Evolutionary conservation across 495 filamentous ascomycete genomes (phyloP).

Genomic region (Diplogelasinospora grovesii): DNA sequence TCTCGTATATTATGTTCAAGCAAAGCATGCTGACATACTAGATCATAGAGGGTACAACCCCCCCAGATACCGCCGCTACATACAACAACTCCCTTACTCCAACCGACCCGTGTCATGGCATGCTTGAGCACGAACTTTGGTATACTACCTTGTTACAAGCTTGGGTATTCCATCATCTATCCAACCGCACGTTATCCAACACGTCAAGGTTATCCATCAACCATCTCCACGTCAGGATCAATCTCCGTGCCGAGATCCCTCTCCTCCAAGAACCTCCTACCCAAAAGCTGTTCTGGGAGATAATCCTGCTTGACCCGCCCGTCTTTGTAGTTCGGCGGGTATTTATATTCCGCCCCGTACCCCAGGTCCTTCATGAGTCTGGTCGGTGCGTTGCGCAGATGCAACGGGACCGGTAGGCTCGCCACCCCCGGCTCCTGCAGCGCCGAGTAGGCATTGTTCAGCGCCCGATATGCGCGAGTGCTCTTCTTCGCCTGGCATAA

Average conservation of each 20-base stretch:
- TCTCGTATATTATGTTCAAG: too few relatives aligned
- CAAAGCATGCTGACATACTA: too few relatives aligned
- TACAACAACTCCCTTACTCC: too few relatives aligned
- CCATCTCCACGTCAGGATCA: conserved; percentile 52
- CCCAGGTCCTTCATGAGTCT: conserved; percentile 88
- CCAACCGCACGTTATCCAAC: too few relatives aligned
- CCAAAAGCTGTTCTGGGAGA: conserved; percentile 65
- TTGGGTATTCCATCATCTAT: too few relatives aligned
- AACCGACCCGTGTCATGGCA: too few relatives aligned
- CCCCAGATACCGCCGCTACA: too few relatives aligned
- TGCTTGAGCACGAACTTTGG: too few relatives aligned
- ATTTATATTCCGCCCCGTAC: conserved; percentile 89
- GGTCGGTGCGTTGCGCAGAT: conserved; percentile 88
- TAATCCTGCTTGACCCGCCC: conserved; percentile 89
- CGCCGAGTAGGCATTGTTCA: conserved; percentile 71
- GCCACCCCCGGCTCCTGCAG: conserved; percentile 74
- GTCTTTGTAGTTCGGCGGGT: conserved; percentile 81
- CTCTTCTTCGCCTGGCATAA: conserved; percentile 78
- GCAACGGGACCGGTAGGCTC: conserved; percentile 71
- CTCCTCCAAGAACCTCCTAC: conserved; percentile 72
- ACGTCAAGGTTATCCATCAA: conserved; percentile 11
- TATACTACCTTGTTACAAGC: too few relatives aligned
- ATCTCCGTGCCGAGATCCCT: conserved; percentile 69
- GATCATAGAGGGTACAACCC: too few relatives aligned
- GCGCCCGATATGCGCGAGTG: conserved; percentile 73